Conservation (phyloP, 140 eudicot species). For the Oenanthe javanica region DNA sequence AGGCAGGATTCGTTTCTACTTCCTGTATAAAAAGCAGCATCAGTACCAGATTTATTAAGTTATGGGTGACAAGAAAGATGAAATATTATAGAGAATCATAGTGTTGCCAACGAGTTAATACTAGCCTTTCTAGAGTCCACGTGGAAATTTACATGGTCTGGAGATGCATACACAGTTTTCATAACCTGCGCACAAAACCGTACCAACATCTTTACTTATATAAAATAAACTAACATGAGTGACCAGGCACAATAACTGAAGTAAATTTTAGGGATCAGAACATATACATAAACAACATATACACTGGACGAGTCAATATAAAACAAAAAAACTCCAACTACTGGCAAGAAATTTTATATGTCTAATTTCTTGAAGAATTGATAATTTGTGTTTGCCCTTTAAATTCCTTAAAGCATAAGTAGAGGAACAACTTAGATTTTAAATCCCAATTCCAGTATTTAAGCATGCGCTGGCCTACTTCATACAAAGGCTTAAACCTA, state of each 20-base stretch:
- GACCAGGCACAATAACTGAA: neutral
- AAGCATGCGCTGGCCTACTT: neutral
- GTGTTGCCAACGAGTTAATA: conserved; percentile 5
- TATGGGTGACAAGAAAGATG: neutral
- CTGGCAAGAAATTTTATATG: neutral
- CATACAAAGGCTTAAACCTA: neutral
- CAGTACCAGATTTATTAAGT: conserved; percentile 3
- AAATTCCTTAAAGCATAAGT: neutral
- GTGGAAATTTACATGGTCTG: conserved; percentile 88
- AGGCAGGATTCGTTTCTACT: conserved; percentile 91
- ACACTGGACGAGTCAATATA: neutral
- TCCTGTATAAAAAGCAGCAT: conserved; percentile 40
- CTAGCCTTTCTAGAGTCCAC: conserved; percentile 92
- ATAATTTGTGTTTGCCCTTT: neutral
- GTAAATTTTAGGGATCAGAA: neutral
- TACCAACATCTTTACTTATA: neutral
- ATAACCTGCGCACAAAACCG: conserved; percentile 45
- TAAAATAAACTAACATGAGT: neutral
- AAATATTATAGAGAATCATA: neutral
- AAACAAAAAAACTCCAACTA: neutral
- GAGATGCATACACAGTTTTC: conserved; percentile 99
- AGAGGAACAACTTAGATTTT: neutral
- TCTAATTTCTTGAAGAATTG: neutral
- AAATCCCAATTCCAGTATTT: neutral
- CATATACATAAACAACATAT: neutral